Percentiles rank a stretch among this genome's conserved stretches.
phyloP scores from a whole-genome alignment of 768 basidiomycete genomes.

The Daedaleopsis nitida region DNA sequence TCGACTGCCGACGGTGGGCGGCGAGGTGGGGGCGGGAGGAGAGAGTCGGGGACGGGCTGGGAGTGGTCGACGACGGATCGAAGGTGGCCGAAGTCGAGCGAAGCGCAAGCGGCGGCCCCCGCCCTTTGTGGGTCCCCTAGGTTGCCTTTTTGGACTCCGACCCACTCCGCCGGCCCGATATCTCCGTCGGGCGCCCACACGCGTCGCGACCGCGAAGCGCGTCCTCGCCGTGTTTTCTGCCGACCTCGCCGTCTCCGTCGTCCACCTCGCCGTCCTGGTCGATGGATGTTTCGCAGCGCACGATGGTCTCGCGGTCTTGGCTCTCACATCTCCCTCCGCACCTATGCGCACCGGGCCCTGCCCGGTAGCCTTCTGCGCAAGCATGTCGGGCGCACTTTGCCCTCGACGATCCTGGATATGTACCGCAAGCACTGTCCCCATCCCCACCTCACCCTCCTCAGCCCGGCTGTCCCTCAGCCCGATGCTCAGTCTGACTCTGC shows the following conservation, averaged over 20 bases:
- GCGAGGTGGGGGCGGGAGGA: background rate
- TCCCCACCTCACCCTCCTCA: background rate
- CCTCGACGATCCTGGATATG: background rate
- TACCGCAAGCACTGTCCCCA: background rate
- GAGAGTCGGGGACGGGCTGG: slow-evolving; percentile 9
- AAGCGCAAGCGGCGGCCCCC: background rate
- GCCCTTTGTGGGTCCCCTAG: slow-evolving; percentile 5
- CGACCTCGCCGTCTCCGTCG: background rate
- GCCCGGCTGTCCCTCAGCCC: background rate
- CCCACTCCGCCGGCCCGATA: background rate
- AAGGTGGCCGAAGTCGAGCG: slow-evolving; percentile 31
- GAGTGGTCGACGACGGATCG: slow-evolving; percentile 13
- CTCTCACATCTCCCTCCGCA: background rate
- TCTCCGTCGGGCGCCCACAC: background rate
- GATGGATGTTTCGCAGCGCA: slow-evolving; percentile 23
- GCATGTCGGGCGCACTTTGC: background rate
- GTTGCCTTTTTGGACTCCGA: background rate
- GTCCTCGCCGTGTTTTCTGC: background rate
- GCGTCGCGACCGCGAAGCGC: background rate
- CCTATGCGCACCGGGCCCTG: background rate
- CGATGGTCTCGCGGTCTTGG: background rate
- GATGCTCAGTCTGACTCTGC: no score
- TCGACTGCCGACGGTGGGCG: background rate
- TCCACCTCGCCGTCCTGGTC: background rate
- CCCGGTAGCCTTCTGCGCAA: background rate